These are phyloP conservation scores for Closterium sp. DNA, from an alignment of 139 green algal species.

Conservation along the genomic window DNA sequence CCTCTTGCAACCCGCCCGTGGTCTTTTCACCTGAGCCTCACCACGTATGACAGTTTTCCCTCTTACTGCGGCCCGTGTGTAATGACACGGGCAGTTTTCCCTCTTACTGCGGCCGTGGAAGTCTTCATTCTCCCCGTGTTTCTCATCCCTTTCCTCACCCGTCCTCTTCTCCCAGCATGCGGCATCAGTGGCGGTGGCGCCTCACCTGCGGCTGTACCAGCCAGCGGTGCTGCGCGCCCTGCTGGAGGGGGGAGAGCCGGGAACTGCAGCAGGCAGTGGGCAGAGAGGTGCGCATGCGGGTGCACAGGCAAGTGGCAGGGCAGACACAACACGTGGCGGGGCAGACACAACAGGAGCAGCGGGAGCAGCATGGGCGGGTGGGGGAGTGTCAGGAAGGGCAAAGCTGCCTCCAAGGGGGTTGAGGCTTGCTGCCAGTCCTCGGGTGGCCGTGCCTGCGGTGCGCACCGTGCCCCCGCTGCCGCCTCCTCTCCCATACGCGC, in stretches of 20 bases:
- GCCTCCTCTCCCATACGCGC: background rate
- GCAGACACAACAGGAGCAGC: background rate
- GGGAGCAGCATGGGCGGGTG: background rate
- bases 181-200: background rate
- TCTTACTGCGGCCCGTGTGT: too few relatives aligned
- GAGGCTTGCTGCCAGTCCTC: background rate
- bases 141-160: background rate
- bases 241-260: background rate
- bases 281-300: background rate
- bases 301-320: background rate
- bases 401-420: background rate
- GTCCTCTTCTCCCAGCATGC: background rate
- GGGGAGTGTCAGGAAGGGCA: background rate
- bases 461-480: background rate
- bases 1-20: too few relatives aligned
- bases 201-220: background rate
- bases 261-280: background rate
- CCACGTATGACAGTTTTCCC: too few relatives aligned
- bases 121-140: too few relatives aligned
- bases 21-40: too few relatives aligned
- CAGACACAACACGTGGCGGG: too few relatives aligned
- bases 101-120: too few relatives aligned
- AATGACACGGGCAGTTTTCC: too few relatives aligned
- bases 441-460: background rate
- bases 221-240: background rate